Evolutionary conservation across 2,329 filamentous ascomycete genomes (phyloP).

Genomic region (Fusarium sp.): DNA sequence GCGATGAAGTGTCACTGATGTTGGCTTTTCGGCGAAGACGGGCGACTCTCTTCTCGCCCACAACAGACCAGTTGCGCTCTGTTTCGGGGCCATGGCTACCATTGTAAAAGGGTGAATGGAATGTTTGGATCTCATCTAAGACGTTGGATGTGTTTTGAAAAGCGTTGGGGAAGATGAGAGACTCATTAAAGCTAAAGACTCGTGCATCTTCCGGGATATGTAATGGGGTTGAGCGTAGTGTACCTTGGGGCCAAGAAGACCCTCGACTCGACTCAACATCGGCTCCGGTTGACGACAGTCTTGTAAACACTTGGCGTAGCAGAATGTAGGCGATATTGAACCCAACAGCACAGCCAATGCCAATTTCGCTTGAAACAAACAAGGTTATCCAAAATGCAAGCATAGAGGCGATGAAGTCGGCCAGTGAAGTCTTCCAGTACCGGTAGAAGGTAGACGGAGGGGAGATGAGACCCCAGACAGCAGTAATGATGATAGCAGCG

Average conservation of each 20-base stretch:
- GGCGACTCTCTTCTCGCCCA: constrained; percentile 58
- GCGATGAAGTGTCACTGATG: constrained; percentile 48
- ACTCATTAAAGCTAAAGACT: constrained; percentile 66
- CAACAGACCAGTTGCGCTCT: constrained; percentile 66
- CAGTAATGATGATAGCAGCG: constrained; percentile 73
- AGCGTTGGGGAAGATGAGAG: constrained; percentile 71
- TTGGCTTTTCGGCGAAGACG: constrained; percentile 56
- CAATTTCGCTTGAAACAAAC: constrained; percentile 69
- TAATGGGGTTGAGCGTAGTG: constrained; percentile 32
- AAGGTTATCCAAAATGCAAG: constrained; percentile 73
- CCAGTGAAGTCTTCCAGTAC: constrained; percentile 72
- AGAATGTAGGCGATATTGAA: constrained; percentile 73
- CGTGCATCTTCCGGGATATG: constrained; percentile 61
- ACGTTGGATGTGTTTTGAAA: constrained; percentile 61
- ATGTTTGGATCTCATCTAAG: constrained; percentile 60
- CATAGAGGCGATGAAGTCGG: constrained; percentile 72
- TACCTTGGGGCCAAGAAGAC: constrained; percentile 23
- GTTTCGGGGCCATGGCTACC: constrained; percentile 46
- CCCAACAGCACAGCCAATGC: constrained; percentile 67
- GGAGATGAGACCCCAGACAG: constrained; percentile 70
- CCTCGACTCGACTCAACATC: constrained; percentile 48
- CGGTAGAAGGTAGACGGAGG: constrained; percentile 68
- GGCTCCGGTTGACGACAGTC: constrained; percentile 47
- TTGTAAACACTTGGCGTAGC: constrained; percentile 66
- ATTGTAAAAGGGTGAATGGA: constrained; percentile 55